phyloP scores from a whole-genome alignment of 1,284 basidiomycete genomes.

The Microbotryum violaceum region DNA sequence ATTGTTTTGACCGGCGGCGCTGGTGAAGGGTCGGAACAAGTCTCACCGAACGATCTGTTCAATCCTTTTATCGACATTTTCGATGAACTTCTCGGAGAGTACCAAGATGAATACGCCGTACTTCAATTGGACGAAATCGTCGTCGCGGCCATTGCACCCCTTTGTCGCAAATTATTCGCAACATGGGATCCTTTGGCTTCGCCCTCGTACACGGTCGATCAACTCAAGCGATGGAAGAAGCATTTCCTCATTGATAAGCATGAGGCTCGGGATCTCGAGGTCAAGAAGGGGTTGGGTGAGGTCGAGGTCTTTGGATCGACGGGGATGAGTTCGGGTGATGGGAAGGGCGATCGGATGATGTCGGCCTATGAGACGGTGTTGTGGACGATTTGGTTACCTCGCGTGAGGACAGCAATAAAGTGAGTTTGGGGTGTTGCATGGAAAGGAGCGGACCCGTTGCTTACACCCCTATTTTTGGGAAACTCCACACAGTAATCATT shows the following conservation, averaged over 20 bases:
- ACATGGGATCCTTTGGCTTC: constrained; percentile 31
- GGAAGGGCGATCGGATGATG: constrained; percentile 52
- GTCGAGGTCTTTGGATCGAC: constrained; percentile 53
- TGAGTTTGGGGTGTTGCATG: constrained; percentile 34
- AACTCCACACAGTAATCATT: constrained; percentile 59
- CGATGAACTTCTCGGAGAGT: constrained; percentile 61
- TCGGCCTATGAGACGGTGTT: constrained; percentile 88
- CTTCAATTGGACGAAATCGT: constrained; percentile 83
- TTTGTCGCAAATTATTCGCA: constrained; percentile 44
- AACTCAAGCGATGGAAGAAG: constrained; percentile 41
- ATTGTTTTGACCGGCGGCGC: background rate
- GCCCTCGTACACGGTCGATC: constrained; percentile 26
- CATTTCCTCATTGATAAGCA: constrained; percentile 62
- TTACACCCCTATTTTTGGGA: background rate
- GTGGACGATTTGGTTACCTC: constrained; percentile 92
- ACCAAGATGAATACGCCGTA: constrained; percentile 65
- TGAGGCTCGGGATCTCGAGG: constrained; percentile 49
- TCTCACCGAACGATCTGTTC: constrained; percentile 52
- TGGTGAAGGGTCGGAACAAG: constrained; percentile 1
- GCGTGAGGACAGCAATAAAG: constrained; percentile 81
- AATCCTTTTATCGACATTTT: constrained; percentile 63
- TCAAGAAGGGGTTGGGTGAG: constrained; percentile 41
- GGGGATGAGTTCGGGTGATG: background rate
- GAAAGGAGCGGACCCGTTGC: background rate
- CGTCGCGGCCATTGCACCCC: constrained; percentile 77